These are phyloP conservation scores for Populus pruinosa DNA, from an alignment of 345 rosid species.

Conservation along the genomic window DNA sequence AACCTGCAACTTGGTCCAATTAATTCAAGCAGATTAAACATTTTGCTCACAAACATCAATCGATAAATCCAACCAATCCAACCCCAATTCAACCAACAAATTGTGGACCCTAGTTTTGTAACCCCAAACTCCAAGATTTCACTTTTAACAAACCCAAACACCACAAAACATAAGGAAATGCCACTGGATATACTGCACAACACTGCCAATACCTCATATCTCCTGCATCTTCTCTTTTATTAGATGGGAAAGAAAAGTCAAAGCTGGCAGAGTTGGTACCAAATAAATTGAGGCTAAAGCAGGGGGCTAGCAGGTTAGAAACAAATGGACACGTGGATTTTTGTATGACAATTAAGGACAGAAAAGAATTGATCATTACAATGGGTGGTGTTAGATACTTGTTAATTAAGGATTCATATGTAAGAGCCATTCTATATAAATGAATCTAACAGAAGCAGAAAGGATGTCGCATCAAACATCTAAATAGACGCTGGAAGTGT, in stretches of 20 bases:
- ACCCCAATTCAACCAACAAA: neutral
- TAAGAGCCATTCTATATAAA: neutral
- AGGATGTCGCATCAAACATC: neutral
- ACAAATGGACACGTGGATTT: neutral
- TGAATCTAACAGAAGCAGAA: neutral
- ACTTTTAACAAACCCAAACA: neutral
- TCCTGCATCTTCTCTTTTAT: neutral
- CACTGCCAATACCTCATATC: neutral
- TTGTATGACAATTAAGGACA: neutral
- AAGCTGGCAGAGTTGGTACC: neutral
- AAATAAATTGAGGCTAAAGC: neutral
- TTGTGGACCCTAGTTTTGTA: neutral
- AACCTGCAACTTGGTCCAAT: neutral
- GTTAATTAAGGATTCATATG: neutral
- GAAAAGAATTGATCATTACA: neutral
- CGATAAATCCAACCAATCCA: neutral
- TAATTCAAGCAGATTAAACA: neutral
- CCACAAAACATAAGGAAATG: neutral
- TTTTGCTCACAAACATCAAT: neutral
- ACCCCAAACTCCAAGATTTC: neutral
- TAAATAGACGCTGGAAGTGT: neutral
- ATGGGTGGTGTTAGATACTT: neutral
- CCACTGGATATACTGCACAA: neutral
- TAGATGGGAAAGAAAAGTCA: neutral
- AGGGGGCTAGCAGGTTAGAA: neutral